Percentiles rank a stretch among this genome's conserved stretches.
These are phyloP conservation scores for Gaertneriomyces sp. DNA, from an alignment of 192 early-diverging fungal genomes.

Conservation along the genomic window DNA sequence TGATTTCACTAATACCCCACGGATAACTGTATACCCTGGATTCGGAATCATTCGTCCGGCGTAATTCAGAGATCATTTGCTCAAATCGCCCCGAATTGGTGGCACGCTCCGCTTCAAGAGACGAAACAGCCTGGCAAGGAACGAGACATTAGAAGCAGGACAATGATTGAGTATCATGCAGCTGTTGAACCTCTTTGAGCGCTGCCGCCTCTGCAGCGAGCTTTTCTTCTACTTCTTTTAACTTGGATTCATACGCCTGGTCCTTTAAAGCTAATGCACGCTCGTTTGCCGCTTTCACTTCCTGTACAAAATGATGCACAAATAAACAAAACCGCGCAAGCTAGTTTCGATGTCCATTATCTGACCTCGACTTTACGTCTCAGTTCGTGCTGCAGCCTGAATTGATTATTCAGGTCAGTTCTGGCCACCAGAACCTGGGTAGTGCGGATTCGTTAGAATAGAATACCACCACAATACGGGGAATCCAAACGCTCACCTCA, in stretches of 20 bases:
- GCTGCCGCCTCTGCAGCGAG: slow-evolving; percentile 46
- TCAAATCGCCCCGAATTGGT: slow-evolving; percentile 17
- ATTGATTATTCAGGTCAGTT: slow-evolving; percentile 47
- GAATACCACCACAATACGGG: background rate
- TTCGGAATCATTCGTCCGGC: too few relatives aligned
- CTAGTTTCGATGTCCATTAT: background rate
- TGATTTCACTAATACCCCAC: slow-evolving; percentile 16
- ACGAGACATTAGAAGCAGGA: background rate
- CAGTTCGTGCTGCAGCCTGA: slow-evolving; percentile 37
- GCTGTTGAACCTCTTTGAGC: slow-evolving; percentile 36
- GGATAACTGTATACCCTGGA: background rate
- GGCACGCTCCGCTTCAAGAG: slow-evolving; percentile 28
- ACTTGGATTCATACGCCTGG: slow-evolving; percentile 41
- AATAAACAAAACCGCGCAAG: background rate
- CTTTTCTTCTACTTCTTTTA: slow-evolving; percentile 48
- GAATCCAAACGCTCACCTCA: slow-evolving; percentile 38
- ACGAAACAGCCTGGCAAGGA: slow-evolving; percentile 44
- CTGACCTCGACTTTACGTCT: slow-evolving; percentile 42
- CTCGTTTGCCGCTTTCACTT: slow-evolving; percentile 51
- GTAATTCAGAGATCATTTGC: too few relatives aligned
- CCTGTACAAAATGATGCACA: slow-evolving; percentile 10
- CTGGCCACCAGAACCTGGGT: slow-evolving; percentile 49
- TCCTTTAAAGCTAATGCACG: slow-evolving; percentile 49
- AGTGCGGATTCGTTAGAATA: background rate
- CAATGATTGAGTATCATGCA: background rate